Conservation (phyloP, 2,329 filamentous ascomycete species). For the Aspergillus nomiae region DNA sequence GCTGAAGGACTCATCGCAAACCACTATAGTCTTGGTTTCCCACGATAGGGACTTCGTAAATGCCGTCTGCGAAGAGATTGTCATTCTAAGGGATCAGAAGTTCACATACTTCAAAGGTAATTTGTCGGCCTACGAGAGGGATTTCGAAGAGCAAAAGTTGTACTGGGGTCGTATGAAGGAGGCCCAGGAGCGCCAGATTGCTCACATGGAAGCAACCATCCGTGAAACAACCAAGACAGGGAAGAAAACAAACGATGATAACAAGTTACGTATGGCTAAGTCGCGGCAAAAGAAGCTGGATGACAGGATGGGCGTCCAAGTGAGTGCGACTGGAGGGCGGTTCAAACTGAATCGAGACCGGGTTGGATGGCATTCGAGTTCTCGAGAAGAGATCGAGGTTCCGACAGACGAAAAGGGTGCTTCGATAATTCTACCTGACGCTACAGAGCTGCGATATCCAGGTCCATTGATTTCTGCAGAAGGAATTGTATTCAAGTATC, state of each 20-base stretch:
- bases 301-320: constrained; percentile 75
- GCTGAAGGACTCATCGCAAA: constrained; percentile 54
- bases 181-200: constrained; percentile 76
- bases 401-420: constrained; percentile 63
- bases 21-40: constrained; percentile 75
- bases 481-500: constrained; percentile 67
- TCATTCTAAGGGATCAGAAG: constrained; percentile 72
- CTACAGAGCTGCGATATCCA: constrained; percentile 72
- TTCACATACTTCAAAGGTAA: constrained; percentile 76
- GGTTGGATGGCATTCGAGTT: constrained; percentile 60
- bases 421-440: constrained; percentile 61
- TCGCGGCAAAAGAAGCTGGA: constrained; percentile 83
- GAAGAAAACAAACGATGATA: constrained; percentile 76
- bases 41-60: constrained; percentile 83
- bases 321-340: constrained; percentile 68
- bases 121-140: constrained; percentile 69
- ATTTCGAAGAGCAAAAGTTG: constrained; percentile 64
- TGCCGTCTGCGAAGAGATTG: constrained; percentile 71
- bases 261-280: constrained; percentile 83
- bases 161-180: constrained; percentile 76
- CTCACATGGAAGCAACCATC: constrained; percentile 79
- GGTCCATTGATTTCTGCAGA: constrained; percentile 74
- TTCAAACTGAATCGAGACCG: constrained; percentile 82
- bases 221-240: constrained; percentile 73
- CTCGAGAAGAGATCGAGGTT: constrained; percentile 70